These are phyloP conservation scores for Plasmopara muralis DNA, from an alignment of 352 stramenopile genomes.

Conservation along the genomic window DNA sequence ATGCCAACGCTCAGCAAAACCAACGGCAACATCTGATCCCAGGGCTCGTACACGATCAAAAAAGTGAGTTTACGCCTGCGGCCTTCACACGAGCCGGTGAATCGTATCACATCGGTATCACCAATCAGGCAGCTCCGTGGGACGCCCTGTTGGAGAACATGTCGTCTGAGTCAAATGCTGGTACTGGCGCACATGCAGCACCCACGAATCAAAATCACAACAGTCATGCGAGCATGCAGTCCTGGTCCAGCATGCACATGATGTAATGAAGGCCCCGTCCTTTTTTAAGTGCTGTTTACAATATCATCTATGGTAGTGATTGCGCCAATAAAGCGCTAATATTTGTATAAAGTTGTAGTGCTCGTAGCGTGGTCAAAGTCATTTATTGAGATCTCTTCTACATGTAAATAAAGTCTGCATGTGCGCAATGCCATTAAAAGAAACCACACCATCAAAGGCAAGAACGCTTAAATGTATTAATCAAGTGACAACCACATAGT, in stretches of 20 bases:
- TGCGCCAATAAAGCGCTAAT: conserved; percentile 24
- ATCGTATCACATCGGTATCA: conserved; percentile 10
- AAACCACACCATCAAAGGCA: no score
- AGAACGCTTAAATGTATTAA: no score
- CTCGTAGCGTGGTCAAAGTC: conserved; percentile 18
- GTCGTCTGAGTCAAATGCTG: conserved; percentile 25
- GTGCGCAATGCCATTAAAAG: no score
- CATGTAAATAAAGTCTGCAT: neutral
- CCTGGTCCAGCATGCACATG: conserved; percentile 71
- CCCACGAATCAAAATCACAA: conserved; percentile 24
- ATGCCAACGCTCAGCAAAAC: conserved; percentile 18
- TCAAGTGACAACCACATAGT: neutral
- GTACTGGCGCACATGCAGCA: conserved; percentile 1
- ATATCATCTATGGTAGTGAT: conserved; percentile 19
- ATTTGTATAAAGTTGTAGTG: conserved; percentile 18
- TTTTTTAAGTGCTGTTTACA: neutral
- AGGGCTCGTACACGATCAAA: conserved; percentile 13
- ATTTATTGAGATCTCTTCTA: conserved; percentile 14
- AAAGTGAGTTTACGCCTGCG: conserved; percentile 11
- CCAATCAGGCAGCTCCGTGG: conserved; percentile 35
- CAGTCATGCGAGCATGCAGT: conserved; percentile 51
- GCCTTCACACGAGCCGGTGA: conserved; percentile 16
- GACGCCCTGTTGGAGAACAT: conserved; percentile 76
- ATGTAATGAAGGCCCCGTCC: conserved; percentile 31
- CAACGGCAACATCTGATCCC: conserved; percentile 23